Conservation (phyloP, 2,329 filamentous ascomycete genomes). For the Penicillium sp. region DNA sequence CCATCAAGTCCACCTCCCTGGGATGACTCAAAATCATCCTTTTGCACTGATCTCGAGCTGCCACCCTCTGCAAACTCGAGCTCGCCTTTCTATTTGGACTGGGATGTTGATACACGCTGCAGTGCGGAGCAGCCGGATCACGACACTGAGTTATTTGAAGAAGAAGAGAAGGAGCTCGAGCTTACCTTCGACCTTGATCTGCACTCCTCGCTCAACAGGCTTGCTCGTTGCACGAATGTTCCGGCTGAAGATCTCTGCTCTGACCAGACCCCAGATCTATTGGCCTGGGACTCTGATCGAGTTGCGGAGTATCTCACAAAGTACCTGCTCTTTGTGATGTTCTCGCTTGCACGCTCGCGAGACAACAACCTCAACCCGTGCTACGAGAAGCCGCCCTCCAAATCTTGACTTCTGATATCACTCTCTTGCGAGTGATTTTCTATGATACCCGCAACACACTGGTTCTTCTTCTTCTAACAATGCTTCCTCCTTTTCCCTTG, state of each 20-base stretch:
- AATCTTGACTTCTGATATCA: not conserved
- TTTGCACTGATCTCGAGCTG: not conserved
- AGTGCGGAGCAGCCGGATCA: not conserved
- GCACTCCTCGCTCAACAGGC: not conserved
- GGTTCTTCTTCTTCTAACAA: not conserved
- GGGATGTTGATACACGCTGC: not conserved
- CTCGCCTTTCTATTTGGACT: not conserved
- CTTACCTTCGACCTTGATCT: constrained; percentile 3
- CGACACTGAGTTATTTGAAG: not conserved
- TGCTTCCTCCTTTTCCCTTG: too few relatives aligned
- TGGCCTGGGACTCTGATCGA: not conserved
- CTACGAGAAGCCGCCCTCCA: not conserved
- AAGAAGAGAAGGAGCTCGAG: not conserved
- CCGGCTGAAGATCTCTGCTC: not conserved
- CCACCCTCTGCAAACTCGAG: not conserved
- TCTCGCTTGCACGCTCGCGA: constrained; percentile 2
- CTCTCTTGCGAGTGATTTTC: not conserved
- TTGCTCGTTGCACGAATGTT: constrained; percentile 1
- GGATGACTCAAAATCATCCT: not conserved
- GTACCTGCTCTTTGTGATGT: constrained; percentile 12
- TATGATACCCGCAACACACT: not conserved
- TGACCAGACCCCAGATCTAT: not conserved
- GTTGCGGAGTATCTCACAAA: constrained; percentile 6
- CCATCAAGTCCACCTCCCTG: not conserved
- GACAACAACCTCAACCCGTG: not conserved